These are phyloP conservation scores for Coffea eugenioides DNA, from an alignment of 257 asterid species.

Conservation along the genomic window DNA sequence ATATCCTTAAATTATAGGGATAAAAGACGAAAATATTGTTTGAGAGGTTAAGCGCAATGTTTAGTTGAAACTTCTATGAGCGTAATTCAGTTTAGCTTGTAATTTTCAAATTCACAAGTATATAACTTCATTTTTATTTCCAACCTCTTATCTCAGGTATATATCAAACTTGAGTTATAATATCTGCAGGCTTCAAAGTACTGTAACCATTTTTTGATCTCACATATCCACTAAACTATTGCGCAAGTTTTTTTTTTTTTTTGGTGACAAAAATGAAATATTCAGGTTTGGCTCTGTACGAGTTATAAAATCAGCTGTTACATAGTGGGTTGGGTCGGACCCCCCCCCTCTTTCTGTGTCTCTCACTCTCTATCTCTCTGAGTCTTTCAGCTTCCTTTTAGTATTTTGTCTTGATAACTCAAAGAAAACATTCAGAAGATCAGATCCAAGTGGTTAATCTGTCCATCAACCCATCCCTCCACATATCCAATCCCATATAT, in stretches of 20 bases:
- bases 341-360: slow-evolving; percentile 7
- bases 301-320: slow-evolving; percentile 4
- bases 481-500: slow-evolving; percentile 25
- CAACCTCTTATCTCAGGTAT: no score
- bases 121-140: no score
- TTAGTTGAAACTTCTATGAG: no score
- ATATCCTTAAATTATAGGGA: no score
- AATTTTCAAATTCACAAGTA: no score
- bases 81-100: no score
- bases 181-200: background rate
- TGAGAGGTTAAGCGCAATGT: no score
- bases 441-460: slow-evolving; percentile 61
- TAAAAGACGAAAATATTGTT: no score
- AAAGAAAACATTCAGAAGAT: slow-evolving; percentile 33
- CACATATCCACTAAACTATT: background rate
- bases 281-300: background rate
- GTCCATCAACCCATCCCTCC: slow-evolving; percentile 30
- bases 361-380: slow-evolving; percentile 6
- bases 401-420: slow-evolving; percentile 29
- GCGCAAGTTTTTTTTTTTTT: background rate
- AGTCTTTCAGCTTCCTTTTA: slow-evolving; percentile 8
- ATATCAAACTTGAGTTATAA: background rate
- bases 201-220: no score
- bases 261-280: no score
- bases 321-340: slow-evolving; percentile 12